Evolutionary conservation across 768 basidiomycete genomes (phyloP).

Genomic region (Russula brevipes): DNA sequence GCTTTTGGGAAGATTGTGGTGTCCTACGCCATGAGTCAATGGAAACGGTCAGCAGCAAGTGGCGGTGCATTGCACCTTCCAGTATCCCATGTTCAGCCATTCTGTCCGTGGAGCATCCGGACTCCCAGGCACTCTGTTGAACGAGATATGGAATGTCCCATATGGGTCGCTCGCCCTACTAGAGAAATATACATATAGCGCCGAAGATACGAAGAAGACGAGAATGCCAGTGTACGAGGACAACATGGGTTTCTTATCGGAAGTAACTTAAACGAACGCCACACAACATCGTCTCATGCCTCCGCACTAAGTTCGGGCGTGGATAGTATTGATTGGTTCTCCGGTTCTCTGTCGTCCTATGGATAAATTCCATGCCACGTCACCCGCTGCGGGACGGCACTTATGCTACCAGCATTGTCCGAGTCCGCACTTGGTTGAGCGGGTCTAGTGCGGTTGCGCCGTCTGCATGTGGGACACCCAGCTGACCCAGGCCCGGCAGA

Average conservation of each 20-base stretch:
- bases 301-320: too few relatives aligned
- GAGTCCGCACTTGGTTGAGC: too few relatives aligned
- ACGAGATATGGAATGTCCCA: constrained; percentile 50
- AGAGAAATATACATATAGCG: constrained; percentile 1
- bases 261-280: not conserved
- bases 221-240: not conserved
- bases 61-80: constrained; percentile 43
- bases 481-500: too few relatives aligned
- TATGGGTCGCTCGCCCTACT: constrained; percentile 42
- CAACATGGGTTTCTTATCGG: not conserved
- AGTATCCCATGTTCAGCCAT: constrained; percentile 70
- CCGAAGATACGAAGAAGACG: not conserved
- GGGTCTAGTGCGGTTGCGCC: too few relatives aligned
- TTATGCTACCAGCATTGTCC: not conserved
- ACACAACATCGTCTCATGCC: too few relatives aligned
- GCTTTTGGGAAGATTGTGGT: constrained; percentile 50
- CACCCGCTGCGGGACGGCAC: not conserved
- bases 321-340: too few relatives aligned
- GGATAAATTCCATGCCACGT: not conserved
- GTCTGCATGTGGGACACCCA: too few relatives aligned
- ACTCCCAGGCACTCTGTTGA: constrained; percentile 44
- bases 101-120: constrained; percentile 44
- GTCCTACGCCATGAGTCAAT: constrained; percentile 33
- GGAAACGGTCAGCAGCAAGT: not conserved
- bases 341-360: too few relatives aligned